A percentile compares a stretch with the other conserved stretches of the same genome.
These are phyloP conservation scores for Vachellia pachyceras DNA, from an alignment of 306 rosid species.

Conservation along the genomic window DNA sequence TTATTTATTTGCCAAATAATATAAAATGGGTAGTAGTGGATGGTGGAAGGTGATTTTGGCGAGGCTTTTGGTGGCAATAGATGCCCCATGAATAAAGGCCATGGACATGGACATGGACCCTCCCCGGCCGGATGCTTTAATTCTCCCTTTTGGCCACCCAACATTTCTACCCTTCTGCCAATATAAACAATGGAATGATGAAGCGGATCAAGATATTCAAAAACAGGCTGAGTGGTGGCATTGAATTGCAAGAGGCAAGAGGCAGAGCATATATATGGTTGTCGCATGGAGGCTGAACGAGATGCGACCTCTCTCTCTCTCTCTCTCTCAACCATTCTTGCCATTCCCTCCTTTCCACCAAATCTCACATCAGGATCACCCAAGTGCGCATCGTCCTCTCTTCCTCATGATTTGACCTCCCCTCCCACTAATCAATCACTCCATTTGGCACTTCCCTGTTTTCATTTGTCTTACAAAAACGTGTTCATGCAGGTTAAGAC, in stretches of 20 bases:
- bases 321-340: conserved; percentile 44
- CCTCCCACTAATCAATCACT: too few relatives aligned
- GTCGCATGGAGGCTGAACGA: conserved; percentile 76
- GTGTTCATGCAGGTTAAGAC: too few relatives aligned
- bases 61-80: conserved; percentile 49
- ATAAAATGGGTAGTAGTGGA: too few relatives aligned
- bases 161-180: neutral
- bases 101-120: conserved; percentile 19
- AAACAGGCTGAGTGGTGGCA: neutral
- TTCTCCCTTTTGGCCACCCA: neutral
- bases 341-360: conserved; percentile 9
- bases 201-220: neutral
- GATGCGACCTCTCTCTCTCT: conserved; percentile 60
- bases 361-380: neutral
- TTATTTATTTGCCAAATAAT: too few relatives aligned
- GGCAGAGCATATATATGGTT: conserved; percentile 47
- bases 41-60: neutral
- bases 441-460: too few relatives aligned
- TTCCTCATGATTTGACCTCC: too few relatives aligned
- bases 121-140: neutral
- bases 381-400: too few relatives aligned
- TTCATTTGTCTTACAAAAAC: too few relatives aligned
- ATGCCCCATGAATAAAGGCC: conserved; percentile 41
- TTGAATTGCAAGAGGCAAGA: neutral
- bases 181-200: too few relatives aligned